Evolutionary conservation across 805 yeast species (phyloP).

Genomic region (Wickerhamiella azymoides): DNA sequence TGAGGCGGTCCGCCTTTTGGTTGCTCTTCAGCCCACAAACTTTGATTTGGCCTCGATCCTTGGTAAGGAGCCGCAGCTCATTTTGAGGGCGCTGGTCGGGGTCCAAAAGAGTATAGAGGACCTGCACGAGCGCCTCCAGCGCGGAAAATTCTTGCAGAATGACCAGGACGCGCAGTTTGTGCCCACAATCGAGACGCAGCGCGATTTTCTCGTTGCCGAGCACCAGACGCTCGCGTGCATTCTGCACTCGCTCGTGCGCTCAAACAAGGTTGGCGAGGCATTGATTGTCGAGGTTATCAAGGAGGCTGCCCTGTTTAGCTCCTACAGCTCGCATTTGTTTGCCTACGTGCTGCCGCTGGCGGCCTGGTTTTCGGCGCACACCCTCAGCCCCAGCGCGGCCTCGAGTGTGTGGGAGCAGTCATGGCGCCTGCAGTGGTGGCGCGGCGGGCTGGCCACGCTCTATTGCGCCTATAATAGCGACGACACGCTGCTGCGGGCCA

Average conservation of each 20-base stretch:
- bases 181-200: slow-evolving; percentile 40
- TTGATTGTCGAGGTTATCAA: slow-evolving; percentile 31
- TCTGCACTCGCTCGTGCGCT: slow-evolving; percentile 37
- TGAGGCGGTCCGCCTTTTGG: slow-evolving; percentile 26
- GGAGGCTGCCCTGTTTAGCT: slow-evolving; percentile 35
- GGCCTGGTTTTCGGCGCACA: slow-evolving; percentile 11
- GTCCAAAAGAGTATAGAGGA: slow-evolving; percentile 44
- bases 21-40: slow-evolving; percentile 9
- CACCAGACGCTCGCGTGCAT: slow-evolving; percentile 64
- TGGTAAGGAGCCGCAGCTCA: slow-evolving; percentile 24
- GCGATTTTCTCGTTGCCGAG: slow-evolving; percentile 46
- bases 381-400: not conserved
- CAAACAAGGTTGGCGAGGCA: slow-evolving; percentile 25
- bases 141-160: slow-evolving; percentile 38
- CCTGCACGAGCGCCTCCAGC: slow-evolving; percentile 37
- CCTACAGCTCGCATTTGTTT: slow-evolving; percentile 45
- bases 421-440: slow-evolving; percentile 21
- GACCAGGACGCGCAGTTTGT: slow-evolving; percentile 31
- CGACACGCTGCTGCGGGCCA: slow-evolving; percentile 15
- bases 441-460: slow-evolving; percentile 19
- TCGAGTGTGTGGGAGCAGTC: not conserved
- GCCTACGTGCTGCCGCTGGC: slow-evolving; percentile 47
- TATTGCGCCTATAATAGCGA: slow-evolving; percentile 10
- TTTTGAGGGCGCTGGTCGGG: slow-evolving; percentile 41
- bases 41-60: not conserved